Conservation (phyloP, 805 yeast genomes). For the Debaryomyces castellii region DNA sequence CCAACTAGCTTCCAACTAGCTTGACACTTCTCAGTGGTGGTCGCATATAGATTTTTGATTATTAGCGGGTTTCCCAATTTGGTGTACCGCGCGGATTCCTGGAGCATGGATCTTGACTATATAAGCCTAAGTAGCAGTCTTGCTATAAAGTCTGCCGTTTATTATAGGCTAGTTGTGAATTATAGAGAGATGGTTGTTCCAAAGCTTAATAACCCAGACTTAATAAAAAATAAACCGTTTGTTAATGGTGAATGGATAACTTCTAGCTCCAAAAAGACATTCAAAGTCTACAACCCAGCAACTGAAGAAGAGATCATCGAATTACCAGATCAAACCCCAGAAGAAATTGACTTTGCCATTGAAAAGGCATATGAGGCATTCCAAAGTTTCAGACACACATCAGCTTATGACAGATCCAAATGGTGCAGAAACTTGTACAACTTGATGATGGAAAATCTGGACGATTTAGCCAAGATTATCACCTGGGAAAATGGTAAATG, state of each 20-base stretch:
- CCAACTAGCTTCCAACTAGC: no score
- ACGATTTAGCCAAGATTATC: slow-evolving; percentile 55
- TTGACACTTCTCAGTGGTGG: no score
- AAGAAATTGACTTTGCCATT: slow-evolving; percentile 46
- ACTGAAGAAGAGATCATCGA: slow-evolving; percentile 35
- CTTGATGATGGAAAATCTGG: slow-evolving; percentile 53
- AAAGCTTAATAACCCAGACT: slow-evolving; percentile 33
- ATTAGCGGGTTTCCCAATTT: background rate
- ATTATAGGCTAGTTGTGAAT: background rate
- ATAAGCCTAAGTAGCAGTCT: background rate
- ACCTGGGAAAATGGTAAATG: slow-evolving; percentile 65
- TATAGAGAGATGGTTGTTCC: slow-evolving; percentile 13
- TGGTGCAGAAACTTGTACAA: slow-evolving; percentile 51
- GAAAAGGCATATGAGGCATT: slow-evolving; percentile 48
- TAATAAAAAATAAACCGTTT: slow-evolving; percentile 31
- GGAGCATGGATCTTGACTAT: background rate
- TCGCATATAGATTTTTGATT: background rate
- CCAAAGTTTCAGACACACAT: slow-evolving; percentile 44
- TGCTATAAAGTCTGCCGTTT: background rate
- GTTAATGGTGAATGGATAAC: slow-evolving; percentile 40
- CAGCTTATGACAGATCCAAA: slow-evolving; percentile 49
- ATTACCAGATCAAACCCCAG: slow-evolving; percentile 45
- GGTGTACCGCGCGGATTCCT: background rate
- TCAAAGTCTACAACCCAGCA: slow-evolving; percentile 40
- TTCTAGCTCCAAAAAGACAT: slow-evolving; percentile 36